These are phyloP conservation scores for Grosmannia penicillata DNA, from an alignment of 2,329 filamentous ascomycete genomes.

Conservation along the genomic window DNA sequence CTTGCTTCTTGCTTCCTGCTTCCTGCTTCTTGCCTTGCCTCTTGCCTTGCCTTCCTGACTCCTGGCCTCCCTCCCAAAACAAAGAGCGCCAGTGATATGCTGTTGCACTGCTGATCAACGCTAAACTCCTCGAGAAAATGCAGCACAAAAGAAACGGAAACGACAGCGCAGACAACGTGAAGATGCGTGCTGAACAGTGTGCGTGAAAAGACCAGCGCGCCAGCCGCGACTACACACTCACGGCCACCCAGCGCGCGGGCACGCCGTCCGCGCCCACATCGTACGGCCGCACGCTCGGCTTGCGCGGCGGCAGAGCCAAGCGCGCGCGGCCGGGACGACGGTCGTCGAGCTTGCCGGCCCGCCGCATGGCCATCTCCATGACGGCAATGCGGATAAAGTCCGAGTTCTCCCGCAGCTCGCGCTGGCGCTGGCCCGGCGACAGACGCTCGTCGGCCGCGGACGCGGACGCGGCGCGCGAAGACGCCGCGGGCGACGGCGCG, in stretches of 20 bases:
- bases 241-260: slow-evolving; percentile 41
- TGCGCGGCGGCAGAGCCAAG: slow-evolving; percentile 53
- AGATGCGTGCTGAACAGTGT: too few relatives aligned
- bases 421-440: slow-evolving; percentile 36
- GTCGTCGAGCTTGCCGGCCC: slow-evolving; percentile 49
- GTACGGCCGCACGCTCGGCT: slow-evolving; percentile 36
- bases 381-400: slow-evolving; percentile 59
- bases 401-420: slow-evolving; percentile 54
- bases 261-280: slow-evolving; percentile 42
- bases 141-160: too few relatives aligned
- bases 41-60: too few relatives aligned
- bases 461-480: background rate
- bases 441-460: slow-evolving; percentile 8
- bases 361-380: slow-evolving; percentile 59
- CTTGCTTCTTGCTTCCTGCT: too few relatives aligned
- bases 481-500: background rate
- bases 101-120: too few relatives aligned
- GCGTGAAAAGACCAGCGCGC: too few relatives aligned
- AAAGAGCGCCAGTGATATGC: too few relatives aligned
- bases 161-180: too few relatives aligned
- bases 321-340: slow-evolving; percentile 51
- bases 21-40: too few relatives aligned
- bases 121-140: too few relatives aligned
- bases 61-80: too few relatives aligned
- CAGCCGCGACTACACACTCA: too few relatives aligned